phyloP scores from a whole-genome alignment of 2,329 filamentous ascomycete genomes.

The Talaromyces albobiverticillius region DNA sequence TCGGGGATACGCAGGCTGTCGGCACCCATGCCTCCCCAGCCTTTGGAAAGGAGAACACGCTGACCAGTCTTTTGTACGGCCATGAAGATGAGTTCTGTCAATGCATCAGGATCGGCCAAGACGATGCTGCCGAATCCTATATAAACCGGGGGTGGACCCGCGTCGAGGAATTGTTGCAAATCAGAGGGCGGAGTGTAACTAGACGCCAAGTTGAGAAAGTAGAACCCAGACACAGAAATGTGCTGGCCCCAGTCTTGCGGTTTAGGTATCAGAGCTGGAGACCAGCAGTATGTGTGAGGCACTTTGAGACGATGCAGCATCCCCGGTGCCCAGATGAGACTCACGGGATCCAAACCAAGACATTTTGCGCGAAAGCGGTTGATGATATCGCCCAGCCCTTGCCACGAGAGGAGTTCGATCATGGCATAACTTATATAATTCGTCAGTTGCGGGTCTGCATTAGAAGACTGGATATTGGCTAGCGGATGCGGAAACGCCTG shows the following conservation, averaged over 20 bases:
- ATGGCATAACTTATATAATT: slow-evolving; percentile 8
- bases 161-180: slow-evolving; percentile 63
- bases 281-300: slow-evolving; percentile 10
- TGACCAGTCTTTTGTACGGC: slow-evolving; percentile 65
- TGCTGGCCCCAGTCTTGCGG: slow-evolving; percentile 37
- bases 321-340: slow-evolving; percentile 2
- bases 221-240: slow-evolving; percentile 45
- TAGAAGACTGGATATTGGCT: slow-evolving; percentile 43
- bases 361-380: slow-evolving; percentile 39
- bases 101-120: slow-evolving; percentile 67
- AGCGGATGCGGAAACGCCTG: slow-evolving; percentile 47
- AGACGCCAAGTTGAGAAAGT: slow-evolving; percentile 61
- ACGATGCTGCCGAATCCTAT: slow-evolving; percentile 83
- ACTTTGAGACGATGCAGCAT: slow-evolving; percentile 4
- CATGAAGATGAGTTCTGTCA: slow-evolving; percentile 71
- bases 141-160: slow-evolving; percentile 71
- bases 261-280: slow-evolving; percentile 35
- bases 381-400: slow-evolving; percentile 42
- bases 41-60: slow-evolving; percentile 77
- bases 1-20: slow-evolving; percentile 67
- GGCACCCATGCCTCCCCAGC: slow-evolving; percentile 70
- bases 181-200: slow-evolving; percentile 65
- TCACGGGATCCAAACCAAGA: slow-evolving; percentile 41
- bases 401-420: slow-evolving; percentile 6
- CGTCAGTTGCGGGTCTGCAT: slow-evolving; percentile 25